Evolutionary conservation across 805 yeast species (phyloP), one percentile per base, ranked within the genome.

Genomic region (Metschnikowia continentalis): DNA sequence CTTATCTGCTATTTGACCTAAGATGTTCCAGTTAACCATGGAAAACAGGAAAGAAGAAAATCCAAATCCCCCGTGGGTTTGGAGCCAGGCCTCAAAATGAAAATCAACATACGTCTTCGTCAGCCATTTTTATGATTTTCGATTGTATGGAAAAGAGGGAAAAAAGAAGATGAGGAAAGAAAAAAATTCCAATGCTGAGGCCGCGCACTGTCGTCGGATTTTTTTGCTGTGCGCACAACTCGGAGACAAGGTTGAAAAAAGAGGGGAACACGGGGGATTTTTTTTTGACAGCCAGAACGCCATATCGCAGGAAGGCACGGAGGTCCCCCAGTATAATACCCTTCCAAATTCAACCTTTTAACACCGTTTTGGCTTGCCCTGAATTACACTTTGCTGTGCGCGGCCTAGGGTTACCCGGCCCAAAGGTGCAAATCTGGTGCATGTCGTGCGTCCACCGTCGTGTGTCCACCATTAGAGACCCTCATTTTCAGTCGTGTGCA

Each of bases 91-190:
- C 5, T 5, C 30, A 11, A 26, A 26, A 13, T 37, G 26, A n/a
- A 15, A 23, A 8, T 42, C 38, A 44, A 69, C 74, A 60, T 69
- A 70, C 74, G 54, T 70, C 74, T 68, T 70, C 74, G 54, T 70
- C 74, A 69, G 74, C 72, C 74, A 70, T 70, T 53, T 56, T 64
- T 53, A 51, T 44, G 35, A 50, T 45, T 53, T 50, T 50, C 56
- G 51, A 56, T 50, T 48, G 50, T 53, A 49, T 56, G 53, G 58
- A 53, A 57, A 23, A 33, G 55, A 53, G 51, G 54, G 47, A 57
- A 59, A 55, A 61, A 57, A 53, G 54, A 49, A 53, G 47, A 44
- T 35, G 47, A 48, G 49, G 47, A 43, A 30, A 41, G 48, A 51
- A 52, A 58, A 58, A 61, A 63, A 54, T 49, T 57, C 52, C 20